Conservation (phyloP, 148 eudicot species). For the Camellia japonica region DNA sequence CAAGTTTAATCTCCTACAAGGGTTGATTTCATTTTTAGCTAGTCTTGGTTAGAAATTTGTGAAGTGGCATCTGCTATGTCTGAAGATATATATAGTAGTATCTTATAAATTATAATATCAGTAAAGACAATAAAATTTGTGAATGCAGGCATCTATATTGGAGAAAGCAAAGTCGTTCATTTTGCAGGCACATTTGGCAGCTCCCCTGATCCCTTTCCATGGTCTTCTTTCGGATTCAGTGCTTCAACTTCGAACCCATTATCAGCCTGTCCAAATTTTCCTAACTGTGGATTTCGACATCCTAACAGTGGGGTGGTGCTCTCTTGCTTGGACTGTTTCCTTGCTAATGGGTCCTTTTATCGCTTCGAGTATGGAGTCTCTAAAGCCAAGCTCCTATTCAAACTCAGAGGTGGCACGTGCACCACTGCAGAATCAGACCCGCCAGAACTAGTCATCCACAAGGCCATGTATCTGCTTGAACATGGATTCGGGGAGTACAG, state of each 20-base stretch:
- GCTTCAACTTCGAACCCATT: constrained; percentile 5
- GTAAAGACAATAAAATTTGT: background rate
- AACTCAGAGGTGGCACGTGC: constrained; percentile 29
- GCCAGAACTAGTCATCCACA: constrained; percentile 19
- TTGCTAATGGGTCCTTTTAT: constrained; percentile 16
- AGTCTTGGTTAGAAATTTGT: too few relatives aligned
- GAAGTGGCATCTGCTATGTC: too few relatives aligned
- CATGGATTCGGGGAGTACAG: constrained; percentile 25
- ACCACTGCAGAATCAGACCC: constrained; percentile 30
- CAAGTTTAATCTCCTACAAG: too few relatives aligned
- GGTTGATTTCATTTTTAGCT: too few relatives aligned
- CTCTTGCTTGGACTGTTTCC: constrained; percentile 34
- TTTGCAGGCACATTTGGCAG: constrained; percentile 9
- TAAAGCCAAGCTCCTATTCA: constrained; percentile 4
- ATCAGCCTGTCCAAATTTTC: constrained; percentile 13
- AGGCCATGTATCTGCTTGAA: constrained; percentile 23
- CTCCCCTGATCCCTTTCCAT: background rate
- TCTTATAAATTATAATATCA: background rate
- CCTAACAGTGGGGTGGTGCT: constrained; percentile 24
- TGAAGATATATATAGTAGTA: background rate
- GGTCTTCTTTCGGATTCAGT: background rate
- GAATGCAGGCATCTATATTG: constrained; percentile 31
- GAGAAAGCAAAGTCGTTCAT: constrained; percentile 26
- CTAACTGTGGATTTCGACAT: constrained; percentile 19
- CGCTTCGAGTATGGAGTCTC: constrained; percentile 24